phyloP scores from a whole-genome alignment of 176 grass and related monocot species.

The Pharus latifolius region DNA sequence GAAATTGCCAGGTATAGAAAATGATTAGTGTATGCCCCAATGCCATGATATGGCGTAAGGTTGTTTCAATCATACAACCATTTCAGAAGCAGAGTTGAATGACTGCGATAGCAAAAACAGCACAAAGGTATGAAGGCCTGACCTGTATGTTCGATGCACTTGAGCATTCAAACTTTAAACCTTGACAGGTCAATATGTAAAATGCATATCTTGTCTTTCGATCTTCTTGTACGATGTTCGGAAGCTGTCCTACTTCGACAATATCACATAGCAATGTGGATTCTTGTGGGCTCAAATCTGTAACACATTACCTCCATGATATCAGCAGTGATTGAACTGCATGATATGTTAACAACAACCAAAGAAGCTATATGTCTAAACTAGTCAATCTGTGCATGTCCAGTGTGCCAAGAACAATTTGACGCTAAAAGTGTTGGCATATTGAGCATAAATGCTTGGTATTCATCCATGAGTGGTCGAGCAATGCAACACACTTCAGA shows the following conservation, averaged over 20 bases:
- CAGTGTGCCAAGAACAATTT: not conserved
- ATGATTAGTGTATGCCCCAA: no score
- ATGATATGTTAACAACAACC: not conserved
- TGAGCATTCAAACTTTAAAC: conserved; percentile 78
- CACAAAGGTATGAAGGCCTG: not conserved
- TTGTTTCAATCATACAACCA: no score
- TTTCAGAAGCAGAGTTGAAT: no score
- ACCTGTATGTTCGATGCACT: conserved; percentile 73
- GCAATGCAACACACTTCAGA: not conserved
- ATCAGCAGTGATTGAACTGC: not conserved
- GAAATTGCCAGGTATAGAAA: not conserved
- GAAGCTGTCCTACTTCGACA: conserved; percentile 49
- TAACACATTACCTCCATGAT: not conserved
- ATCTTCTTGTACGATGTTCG: conserved; percentile 57
- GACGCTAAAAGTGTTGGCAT: not conserved
- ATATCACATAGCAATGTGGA: conserved; percentile 56
- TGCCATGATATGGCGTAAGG: no score
- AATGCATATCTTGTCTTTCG: conserved; percentile 66
- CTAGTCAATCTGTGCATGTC: not conserved
- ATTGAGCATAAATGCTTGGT: not conserved
- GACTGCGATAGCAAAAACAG: no score
- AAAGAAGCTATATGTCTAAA: no score
- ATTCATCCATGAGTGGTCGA: not conserved
- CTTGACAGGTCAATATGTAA: conserved; percentile 56
- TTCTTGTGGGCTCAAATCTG: conserved; percentile 88